phyloP scores from a whole-genome alignment of 352 stramenopile genomes.

The Peronospora tabacina region DNA sequence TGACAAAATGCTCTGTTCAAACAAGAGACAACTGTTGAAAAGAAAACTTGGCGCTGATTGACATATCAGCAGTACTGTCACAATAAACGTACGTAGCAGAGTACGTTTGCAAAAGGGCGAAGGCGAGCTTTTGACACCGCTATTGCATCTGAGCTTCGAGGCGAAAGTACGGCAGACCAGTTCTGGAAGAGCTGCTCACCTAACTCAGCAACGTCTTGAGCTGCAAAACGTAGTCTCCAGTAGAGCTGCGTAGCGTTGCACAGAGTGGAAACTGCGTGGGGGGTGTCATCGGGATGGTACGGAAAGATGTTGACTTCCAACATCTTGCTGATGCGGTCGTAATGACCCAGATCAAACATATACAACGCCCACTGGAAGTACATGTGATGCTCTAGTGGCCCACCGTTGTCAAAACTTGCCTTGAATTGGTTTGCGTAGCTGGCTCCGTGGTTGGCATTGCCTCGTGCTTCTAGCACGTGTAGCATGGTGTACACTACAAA shows the following conservation, averaged over 20 bases:
- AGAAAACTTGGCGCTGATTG: neutral
- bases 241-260: slow-evolving; percentile 75
- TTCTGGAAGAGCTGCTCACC: slow-evolving; percentile 49
- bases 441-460: slow-evolving; percentile 78
- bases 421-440: slow-evolving; percentile 80
- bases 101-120: slow-evolving; percentile 40
- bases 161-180: slow-evolving; percentile 33
- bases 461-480: slow-evolving; percentile 63
- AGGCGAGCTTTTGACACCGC: slow-evolving; percentile 24
- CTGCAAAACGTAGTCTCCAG: slow-evolving; percentile 76
- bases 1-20: slow-evolving; percentile 49
- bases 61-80: neutral
- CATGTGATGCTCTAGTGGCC: slow-evolving; percentile 57
- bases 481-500: slow-evolving; percentile 69
- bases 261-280: slow-evolving; percentile 48
- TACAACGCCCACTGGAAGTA: slow-evolving; percentile 83
- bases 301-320: slow-evolving; percentile 67
- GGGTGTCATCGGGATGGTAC: slow-evolving; percentile 27
- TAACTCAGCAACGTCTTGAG: slow-evolving; percentile 45
- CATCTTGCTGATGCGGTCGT: slow-evolving; percentile 78
- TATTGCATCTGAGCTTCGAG: slow-evolving; percentile 20
- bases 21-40: slow-evolving; percentile 3
- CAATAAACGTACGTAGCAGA: slow-evolving; percentile 45
- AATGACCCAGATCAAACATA: slow-evolving; percentile 71
- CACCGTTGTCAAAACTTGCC: slow-evolving; percentile 70